Percentiles rank a stretch among this genome's conserved stretches.
phyloP scores from a whole-genome alignment of 1,284 basidiomycete species.

The Ganoderma multipileum region DNA sequence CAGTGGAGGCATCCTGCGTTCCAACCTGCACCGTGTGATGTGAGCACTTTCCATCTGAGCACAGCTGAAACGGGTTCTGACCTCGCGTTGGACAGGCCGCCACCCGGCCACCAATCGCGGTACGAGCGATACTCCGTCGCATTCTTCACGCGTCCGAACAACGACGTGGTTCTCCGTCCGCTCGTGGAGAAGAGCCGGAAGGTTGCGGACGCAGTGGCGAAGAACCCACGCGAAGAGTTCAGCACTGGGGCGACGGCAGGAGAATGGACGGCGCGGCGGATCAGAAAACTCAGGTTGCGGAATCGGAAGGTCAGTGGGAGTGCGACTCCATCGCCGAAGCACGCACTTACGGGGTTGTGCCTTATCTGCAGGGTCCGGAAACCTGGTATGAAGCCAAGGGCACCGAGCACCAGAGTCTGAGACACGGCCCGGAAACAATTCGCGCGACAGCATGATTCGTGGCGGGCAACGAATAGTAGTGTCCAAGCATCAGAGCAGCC shows the following conservation, averaged over 20 bases:
- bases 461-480: background rate
- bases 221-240: conserved; percentile 43
- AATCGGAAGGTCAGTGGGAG: conserved; percentile 46
- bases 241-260: conserved; percentile 49
- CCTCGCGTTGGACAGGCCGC: conserved; percentile 34
- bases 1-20: conserved; percentile 47
- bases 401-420: conserved; percentile 30
- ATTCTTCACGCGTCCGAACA: conserved; percentile 47
- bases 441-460: conserved; percentile 22
- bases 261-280: conserved; percentile 57
- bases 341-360: background rate
- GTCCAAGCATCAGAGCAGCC: background rate
- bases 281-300: conserved; percentile 52
- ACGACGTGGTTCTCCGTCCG: conserved; percentile 39
- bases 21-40: conserved; percentile 46
- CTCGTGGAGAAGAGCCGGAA: conserved; percentile 53
- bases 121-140: conserved; percentile 44
- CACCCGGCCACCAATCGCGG: conserved; percentile 42
- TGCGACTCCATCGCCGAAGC: conserved; percentile 10
- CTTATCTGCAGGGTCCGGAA: conserved; percentile 31
- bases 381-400: conserved; percentile 36
- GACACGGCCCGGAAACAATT: conserved; percentile 20
- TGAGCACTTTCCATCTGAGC: conserved; percentile 22
- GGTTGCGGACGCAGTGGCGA: conserved; percentile 49
- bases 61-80: conserved; percentile 6